Base-by-base conservation (phyloP, 805 yeast species). In the Barnettozyma pratensis region DNA sequence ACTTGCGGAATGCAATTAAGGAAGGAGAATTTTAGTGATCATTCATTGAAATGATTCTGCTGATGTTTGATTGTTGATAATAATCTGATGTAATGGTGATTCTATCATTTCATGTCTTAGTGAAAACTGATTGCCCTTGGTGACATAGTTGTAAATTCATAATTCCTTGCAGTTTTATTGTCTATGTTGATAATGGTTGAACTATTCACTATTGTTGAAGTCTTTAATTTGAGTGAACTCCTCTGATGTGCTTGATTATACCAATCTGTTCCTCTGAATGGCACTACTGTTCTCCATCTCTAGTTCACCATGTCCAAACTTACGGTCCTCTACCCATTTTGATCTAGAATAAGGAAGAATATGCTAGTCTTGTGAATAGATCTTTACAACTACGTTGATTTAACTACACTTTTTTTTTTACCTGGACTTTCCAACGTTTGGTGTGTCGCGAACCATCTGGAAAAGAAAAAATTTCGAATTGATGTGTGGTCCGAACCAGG, bases 311-410 rank as follows among this genome's bases (percentile, higher is more conserved):
- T 19, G 19, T 19, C 19, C 19, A 19, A 19, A 19, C 64, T 56
- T 60, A 60, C 64, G 63, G 63, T 58, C 65, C 65, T 61, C 65
- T 61, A 54, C 63, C 65, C 65, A 61, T 61, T 55, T 55, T 57
- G 55, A 46, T 36, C 38, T 45, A 46, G 45, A 37, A 30, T 28
- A 25, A 28, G 29, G 38, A 40, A 41, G 37, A 32, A n/a, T 27
- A 26, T 30, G 38, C 38, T 36, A 8, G 31, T 27, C 32, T 41
- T 14, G 7, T 42, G 11, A 7, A 31, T 42, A 25, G 14, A n/a
- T 41, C 38, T 37, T 41, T 19, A 19, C 19, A 19, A 3, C 19
- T 19, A 19, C 19, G 19, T 19, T 19, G 19, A 19, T 19, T 19
- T 19, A 19, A 19, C 27, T 41, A 29, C 19, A 28, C 35, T 37